Base-by-base conservation (phyloP, 148 eudicot species). In the Vaccinium vitisidaea region DNA sequence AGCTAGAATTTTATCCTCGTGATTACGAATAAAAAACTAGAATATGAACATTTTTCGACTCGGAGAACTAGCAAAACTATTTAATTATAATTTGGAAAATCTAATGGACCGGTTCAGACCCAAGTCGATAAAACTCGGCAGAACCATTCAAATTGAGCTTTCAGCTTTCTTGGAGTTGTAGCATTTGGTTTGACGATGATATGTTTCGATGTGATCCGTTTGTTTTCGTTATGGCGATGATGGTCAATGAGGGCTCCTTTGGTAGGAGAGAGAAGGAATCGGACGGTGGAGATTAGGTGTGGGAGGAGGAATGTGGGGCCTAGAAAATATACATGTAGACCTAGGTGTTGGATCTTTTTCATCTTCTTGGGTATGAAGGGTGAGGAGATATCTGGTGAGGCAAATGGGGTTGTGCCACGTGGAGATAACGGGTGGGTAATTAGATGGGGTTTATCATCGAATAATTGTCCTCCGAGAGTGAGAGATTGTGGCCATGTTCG, bases 381-480 rank as follows among this genome's bases (percentile, higher is more conserved):
- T 53, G 48, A 12, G 49, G 78, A 82, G 30, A 85, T 85, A 85
- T 85, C 87, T 25, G 55, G 19, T 2, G 2, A 4, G 23, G 74
- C 58, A 82, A 67, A 56, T 86, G 19, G 7, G 32, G 3, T 30
- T 4, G 2, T 56, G 85, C 77, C 88, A 83, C 14, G 85, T 83
- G 79, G 88, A 79, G 83, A 77, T 70, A 78, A 70, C 13, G 84
- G 50, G 43, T 15, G 79, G 25, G 50, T 18, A 36, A 25, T 6
- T 23, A 43, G 77, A 39, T 43, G 77, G 77, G 77, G 77, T 75
- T 75, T 53, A 2, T 53, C 55, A 53, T 53, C 8, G 55, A 2
- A 8, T 10, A 53, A 53, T 53, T 53, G 46, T 43, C 46, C 6
- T 43, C 6, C 46, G 5, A 2, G 0, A 36, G 39, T 43, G 46